phyloP scores from a whole-genome alignment of 148 eudicot genomes.

The Nepenthes gracilis region DNA sequence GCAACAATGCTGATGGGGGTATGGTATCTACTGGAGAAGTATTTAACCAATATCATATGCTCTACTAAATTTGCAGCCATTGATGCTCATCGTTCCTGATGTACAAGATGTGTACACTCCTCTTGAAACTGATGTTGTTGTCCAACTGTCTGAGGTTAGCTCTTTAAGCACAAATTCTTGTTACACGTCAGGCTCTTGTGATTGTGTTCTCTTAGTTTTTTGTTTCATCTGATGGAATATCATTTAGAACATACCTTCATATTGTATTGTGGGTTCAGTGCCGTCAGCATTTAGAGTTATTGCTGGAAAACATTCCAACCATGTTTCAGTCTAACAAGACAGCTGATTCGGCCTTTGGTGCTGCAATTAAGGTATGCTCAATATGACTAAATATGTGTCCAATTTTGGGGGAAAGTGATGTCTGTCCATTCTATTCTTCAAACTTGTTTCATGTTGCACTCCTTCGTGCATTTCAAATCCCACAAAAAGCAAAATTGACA shows the following conservation, averaged over 20 bases:
- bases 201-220: neutral
- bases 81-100: conserved; percentile 99
- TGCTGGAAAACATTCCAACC: conserved; percentile 84
- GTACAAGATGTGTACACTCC: conserved; percentile 97
- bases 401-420: neutral
- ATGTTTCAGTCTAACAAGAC: conserved; percentile 81
- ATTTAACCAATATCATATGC: neutral
- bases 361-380: conserved; percentile 69
- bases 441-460: neutral
- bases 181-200: neutral
- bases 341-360: conserved; percentile 95
- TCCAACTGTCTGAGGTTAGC: conserved; percentile 81
- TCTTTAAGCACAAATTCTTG: neutral
- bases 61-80: conserved; percentile 41
- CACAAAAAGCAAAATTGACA: too few species aligned
- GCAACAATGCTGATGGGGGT: too few species aligned
- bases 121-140: conserved; percentile 83
- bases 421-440: neutral
- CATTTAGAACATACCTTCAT: neutral
- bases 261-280: conserved; percentile 49
- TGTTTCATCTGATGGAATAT: conserved; percentile 1
- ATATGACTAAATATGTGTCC: neutral
- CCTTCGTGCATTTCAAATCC: too few species aligned
- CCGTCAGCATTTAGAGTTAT: conserved; percentile 72
- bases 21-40: neutral